Percentiles rank a stretch among this genome's conserved stretches.
Conservation (phyloP, 768 basidiomycete species). For the Tricholoma hemisulphureum region DNA sequence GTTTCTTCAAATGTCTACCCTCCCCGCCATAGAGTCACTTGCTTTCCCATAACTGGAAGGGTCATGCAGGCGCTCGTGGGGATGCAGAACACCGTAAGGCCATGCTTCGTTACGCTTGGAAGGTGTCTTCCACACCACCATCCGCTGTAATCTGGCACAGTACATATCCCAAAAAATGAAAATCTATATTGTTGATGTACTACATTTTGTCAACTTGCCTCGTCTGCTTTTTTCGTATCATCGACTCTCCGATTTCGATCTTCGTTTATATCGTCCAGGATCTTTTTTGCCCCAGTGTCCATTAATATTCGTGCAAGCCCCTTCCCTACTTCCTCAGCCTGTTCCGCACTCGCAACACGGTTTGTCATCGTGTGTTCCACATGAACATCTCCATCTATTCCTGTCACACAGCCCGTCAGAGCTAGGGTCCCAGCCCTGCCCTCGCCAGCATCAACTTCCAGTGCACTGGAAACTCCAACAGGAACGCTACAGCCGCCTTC, state of each 20-base stretch:
- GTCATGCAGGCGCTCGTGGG: slow-evolving; percentile 66
- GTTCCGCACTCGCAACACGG: slow-evolving; percentile 47
- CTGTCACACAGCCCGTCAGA: slow-evolving; percentile 82
- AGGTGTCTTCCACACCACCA: slow-evolving; percentile 20
- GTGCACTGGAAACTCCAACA: slow-evolving; percentile 71
- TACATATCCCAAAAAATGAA: slow-evolving; percentile 17
- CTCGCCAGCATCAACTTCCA: slow-evolving; percentile 33
- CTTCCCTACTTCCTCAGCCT: slow-evolving; percentile 70
- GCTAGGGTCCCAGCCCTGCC: slow-evolving; percentile 43
- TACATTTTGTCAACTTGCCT: slow-evolving; percentile 7
- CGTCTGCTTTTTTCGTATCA: slow-evolving; percentile 37
- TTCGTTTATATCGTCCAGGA: slow-evolving; percentile 80
- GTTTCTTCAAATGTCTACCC: slow-evolving; percentile 36
- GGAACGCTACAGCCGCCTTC: slow-evolving; percentile 99
- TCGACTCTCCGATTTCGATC: slow-evolving; percentile 54
- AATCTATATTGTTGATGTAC: background rate
- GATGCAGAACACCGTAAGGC: slow-evolving; percentile 50
- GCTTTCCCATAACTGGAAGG: slow-evolving; percentile 42
- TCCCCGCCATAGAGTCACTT: slow-evolving; percentile 76
- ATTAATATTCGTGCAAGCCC: slow-evolving; percentile 64
- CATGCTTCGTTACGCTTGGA: slow-evolving; percentile 22
- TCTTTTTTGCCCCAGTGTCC: slow-evolving; percentile 68
- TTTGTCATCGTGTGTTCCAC: slow-evolving; percentile 63
- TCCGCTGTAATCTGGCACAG: slow-evolving; percentile 27
- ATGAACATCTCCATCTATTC: slow-evolving; percentile 69